Conservation (phyloP, 768 basidiomycete genomes). For the Suillus plorans region DNA sequence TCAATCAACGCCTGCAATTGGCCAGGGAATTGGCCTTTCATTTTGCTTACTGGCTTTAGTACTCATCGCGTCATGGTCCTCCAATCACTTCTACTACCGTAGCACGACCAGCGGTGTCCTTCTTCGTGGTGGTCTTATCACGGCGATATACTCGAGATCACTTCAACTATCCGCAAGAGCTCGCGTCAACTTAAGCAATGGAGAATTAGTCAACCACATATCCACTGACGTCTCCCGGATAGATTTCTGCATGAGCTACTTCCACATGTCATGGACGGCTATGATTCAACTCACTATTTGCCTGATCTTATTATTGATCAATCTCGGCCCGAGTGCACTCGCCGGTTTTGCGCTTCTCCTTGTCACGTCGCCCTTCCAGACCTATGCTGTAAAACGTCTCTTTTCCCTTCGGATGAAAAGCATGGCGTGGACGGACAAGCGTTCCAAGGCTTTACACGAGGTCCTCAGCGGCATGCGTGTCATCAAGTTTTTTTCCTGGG, state of each 20-base stretch:
- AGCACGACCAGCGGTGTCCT: conserved; percentile 74
- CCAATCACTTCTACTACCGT: conserved; percentile 85
- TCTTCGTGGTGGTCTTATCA: conserved; percentile 81
- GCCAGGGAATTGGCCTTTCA: conserved; percentile 71
- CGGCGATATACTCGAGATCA: conserved; percentile 79
- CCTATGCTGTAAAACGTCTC: conserved; percentile 67
- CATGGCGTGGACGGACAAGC: conserved; percentile 89
- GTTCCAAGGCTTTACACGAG: conserved; percentile 88
- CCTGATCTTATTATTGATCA: conserved; percentile 67
- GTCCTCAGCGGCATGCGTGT: conserved; percentile 87
- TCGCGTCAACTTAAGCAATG: conserved; percentile 79
- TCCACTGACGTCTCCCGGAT: conserved; percentile 90
- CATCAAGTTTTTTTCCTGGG: conserved; percentile 93
- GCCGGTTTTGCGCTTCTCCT: conserved; percentile 65
- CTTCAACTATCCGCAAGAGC: conserved; percentile 77
- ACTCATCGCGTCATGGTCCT: conserved; percentile 60
- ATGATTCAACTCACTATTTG: conserved; percentile 80
- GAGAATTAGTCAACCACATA: conserved; percentile 91
- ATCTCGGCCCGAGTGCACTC: conserved; percentile 62
- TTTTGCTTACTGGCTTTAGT: conserved; percentile 72
- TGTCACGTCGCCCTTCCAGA: conserved; percentile 72
- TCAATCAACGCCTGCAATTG: conserved; percentile 39
- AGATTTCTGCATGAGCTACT: conserved; percentile 81
- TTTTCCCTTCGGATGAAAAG: conserved; percentile 59
- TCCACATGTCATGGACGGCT: conserved; percentile 79